Conservation (phyloP, 2,329 filamentous ascomycete species). For the Ophioceras dolichostomum region DNA sequence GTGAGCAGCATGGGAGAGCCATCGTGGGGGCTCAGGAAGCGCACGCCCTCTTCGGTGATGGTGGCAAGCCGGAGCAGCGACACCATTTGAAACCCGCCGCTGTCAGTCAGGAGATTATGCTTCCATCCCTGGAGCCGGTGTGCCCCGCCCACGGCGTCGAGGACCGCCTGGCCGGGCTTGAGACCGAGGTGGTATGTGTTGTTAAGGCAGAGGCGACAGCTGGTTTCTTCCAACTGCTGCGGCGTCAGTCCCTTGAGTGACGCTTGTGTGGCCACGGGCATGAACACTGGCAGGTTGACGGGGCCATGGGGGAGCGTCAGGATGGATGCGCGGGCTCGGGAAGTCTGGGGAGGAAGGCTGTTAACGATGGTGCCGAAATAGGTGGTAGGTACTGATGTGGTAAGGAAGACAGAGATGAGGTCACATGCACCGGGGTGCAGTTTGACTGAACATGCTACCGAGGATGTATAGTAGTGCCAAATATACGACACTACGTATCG, state of each 20-base stretch:
- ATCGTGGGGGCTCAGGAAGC: conserved; percentile 93
- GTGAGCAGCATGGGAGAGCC: conserved; percentile 93
- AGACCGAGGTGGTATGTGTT: conserved; percentile 96
- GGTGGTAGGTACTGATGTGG: too few relatives aligned
- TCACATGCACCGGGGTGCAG: too few relatives aligned
- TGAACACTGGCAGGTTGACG: conserved; percentile 87
- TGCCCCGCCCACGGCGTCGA: conserved; percentile 80
- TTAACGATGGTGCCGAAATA: too few relatives aligned
- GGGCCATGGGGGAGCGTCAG: conserved; percentile 84
- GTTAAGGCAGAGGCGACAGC: conserved; percentile 86
- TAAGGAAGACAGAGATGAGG: neutral
- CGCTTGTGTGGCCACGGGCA: conserved; percentile 96
- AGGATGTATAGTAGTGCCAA: too few relatives aligned
- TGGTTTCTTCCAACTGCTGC: conserved; percentile 78
- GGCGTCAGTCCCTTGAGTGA: conserved; percentile 91
- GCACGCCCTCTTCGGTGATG: conserved; percentile 89
- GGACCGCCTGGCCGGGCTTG: conserved; percentile 82
- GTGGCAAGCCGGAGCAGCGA: conserved; percentile 86
- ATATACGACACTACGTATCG: too few relatives aligned
- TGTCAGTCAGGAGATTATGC: conserved; percentile 83
- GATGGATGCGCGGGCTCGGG: conserved; percentile 80
- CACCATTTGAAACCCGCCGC: conserved; percentile 92
- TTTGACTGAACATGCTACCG: too few relatives aligned
- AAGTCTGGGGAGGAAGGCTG: conserved; percentile 55
- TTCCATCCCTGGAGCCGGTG: conserved; percentile 94